Evolutionary conservation across 805 yeast genomes (phyloP), one percentile per base, ranked within the genome.

Genomic region (Wickerhamiella cacticola): DNA sequence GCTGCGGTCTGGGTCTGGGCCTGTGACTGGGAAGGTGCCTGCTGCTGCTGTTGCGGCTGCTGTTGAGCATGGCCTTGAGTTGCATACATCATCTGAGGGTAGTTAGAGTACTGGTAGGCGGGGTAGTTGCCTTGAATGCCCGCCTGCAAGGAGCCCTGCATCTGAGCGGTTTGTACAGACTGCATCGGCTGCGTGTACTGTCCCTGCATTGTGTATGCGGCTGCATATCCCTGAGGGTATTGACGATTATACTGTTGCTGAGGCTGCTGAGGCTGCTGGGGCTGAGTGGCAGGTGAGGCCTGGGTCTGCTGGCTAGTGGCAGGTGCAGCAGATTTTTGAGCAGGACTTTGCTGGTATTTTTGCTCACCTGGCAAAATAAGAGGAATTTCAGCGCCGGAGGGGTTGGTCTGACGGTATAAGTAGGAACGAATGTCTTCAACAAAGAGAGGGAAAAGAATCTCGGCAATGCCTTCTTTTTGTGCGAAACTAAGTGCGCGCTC

Each of bases 401-500:
- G 49, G 16, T 50, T 44, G 16, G 47, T 50, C 45, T 47, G 50
- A 40, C 53, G 51, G 47, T 47, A 50, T 31, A 50, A 40, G 45
- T 41, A 52, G n/a, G 49, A 39, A 36, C 52, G 49, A 33, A 82
- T 79, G 59, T 83, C 88, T 50, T 82, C 73, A 31, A 82, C 89
- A 61, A 81, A 79, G 39, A 81, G 68, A 2, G 87, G 87, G 58
- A 76, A 80, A 48, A 81, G 68, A 23, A 72, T 59, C 55, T 79
- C 86, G n/a, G 74, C 78, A 50, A 81, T 81, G 26, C 82, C 80
- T 59, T 84, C 94, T 48, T 81, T 68, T 56, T 79, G 80, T 9
- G 94, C 94, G 77, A 83, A 79, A 25, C 82, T 80, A 33, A 76
- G 68, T 1, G 94, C 94, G 41, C 92, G 70, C 53, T 82, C 92